Base-by-base conservation (phyloP, 2,329 filamentous ascomycete genomes). In the Incumbomyces lentus region DNA sequence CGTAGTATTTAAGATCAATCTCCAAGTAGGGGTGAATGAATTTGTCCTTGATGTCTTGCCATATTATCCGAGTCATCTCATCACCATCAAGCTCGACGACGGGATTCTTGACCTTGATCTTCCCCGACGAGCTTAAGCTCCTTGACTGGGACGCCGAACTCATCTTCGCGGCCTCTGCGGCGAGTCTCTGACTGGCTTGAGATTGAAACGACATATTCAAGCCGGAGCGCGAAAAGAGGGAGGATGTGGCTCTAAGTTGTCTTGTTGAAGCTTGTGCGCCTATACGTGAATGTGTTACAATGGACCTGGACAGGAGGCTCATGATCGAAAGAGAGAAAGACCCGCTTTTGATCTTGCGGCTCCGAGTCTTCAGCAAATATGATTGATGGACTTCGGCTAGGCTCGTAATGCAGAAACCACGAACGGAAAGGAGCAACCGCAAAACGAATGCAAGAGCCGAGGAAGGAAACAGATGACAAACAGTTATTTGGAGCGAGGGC, bases 31-130 rank as follows among this genome's bases (percentile, higher is more conserved):
- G 53, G 40, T 50, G 45, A 50, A 64, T 55, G 64, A 77, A 74
- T 64, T 93, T 95, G 73, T 96, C 86, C 79, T 95, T 95, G 79
- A 98, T 98, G 68, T 86, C 82, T 74, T 95, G 76, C 92, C 92
- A 98, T 75, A 98, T 98, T 67, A 98, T 89, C 62, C 92, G 79
- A 60, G 92, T 98, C 92, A 96, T 96, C 82, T 82, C 80, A 68
- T 82, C 79, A 62, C 90, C 90, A 67, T 96, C 90, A 61, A 96
- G 79, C 75, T 96, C 92, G 68, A 98, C 92, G 66, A 98, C 82
- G 56, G 92, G 92, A 71, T 95, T 96, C 81, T 94, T 89, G 75
- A 98, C 92, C 79, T 94, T 92, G 78, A 96, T 96, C 83, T 96
- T 98, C 63, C 78, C 73, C 59, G 75, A 61, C 49, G 62, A 62